Conservation (phyloP, 192 early-diverging fungal species). For the Rhizoclosmatium sp. region DNA sequence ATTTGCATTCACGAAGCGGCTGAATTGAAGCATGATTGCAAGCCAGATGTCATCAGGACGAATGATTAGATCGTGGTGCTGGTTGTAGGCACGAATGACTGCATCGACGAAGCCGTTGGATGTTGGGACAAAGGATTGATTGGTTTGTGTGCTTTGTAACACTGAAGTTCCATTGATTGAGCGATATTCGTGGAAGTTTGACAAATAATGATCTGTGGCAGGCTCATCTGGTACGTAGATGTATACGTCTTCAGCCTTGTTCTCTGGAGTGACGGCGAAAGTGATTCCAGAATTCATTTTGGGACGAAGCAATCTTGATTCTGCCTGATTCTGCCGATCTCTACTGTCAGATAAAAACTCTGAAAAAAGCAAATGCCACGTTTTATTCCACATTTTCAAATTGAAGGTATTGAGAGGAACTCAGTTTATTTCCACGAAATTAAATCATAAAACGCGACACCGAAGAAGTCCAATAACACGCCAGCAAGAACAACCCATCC, state of each 20-base stretch:
- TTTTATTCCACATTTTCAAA: too few species aligned
- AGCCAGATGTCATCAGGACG: constrained; percentile 35
- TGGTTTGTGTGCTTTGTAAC: background rate
- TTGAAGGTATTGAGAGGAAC: too few species aligned
- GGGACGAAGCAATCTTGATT: too few species aligned
- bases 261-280: background rate
- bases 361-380: too few species aligned
- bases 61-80: constrained; percentile 27
- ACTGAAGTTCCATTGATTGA: background rate
- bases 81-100: constrained; percentile 22
- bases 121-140: background rate
- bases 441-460: background rate
- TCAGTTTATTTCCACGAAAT: background rate
- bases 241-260: background rate
- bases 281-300: background rate
- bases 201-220: background rate
- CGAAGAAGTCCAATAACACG: constrained; percentile 69
- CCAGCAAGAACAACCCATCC: constrained; percentile 82
- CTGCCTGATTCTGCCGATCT: too few species aligned
- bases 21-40: constrained; percentile 30
- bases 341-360: too few species aligned
- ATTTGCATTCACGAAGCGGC: constrained; percentile 19
- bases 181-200: background rate
- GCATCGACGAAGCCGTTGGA: constrained; percentile 31
- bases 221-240: background rate